phyloP scores from a whole-genome alignment of 2,329 filamentous ascomycete genomes.

The Pseudocercospora fuligena region DNA sequence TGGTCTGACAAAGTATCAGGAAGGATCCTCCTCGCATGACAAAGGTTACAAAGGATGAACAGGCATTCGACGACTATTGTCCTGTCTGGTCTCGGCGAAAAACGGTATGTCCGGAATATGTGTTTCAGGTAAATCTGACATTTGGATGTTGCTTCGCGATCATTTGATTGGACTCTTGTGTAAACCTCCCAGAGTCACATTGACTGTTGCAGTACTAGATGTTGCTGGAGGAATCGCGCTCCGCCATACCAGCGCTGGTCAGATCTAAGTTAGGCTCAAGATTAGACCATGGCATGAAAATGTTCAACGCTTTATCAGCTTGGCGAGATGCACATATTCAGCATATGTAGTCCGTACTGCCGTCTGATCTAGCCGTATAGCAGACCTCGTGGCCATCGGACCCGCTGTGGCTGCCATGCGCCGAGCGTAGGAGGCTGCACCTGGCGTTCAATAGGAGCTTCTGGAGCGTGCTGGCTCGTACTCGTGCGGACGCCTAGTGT shows the following conservation, averaged over 20 bases:
- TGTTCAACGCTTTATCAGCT: not conserved
- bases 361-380: constrained; percentile 10
- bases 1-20: not conserved
- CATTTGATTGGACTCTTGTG: not conserved
- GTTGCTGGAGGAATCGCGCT: too few species aligned
- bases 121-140: not conserved
- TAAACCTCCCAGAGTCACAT: too few species aligned
- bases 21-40: not conserved
- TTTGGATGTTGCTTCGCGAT: not conserved
- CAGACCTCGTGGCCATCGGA: constrained; percentile 15
- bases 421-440: constrained; percentile 11
- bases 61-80: not conserved
- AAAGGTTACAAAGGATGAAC: not conserved
- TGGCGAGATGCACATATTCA: not conserved
- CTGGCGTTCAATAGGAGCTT: not conserved
- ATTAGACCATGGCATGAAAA: too few species aligned
- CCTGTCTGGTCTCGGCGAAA: not conserved
- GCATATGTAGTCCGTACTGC: not conserved
- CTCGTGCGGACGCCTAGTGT: constrained; percentile 4
- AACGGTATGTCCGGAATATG: not conserved
- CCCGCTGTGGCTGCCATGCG: constrained; percentile 25
- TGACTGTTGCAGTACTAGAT: too few species aligned
- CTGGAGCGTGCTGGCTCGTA: not conserved
- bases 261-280: too few species aligned
- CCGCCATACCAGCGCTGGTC: too few species aligned